Base-by-base conservation (phyloP, 257 asterid species). In the Scutellaria barbata region DNA sequence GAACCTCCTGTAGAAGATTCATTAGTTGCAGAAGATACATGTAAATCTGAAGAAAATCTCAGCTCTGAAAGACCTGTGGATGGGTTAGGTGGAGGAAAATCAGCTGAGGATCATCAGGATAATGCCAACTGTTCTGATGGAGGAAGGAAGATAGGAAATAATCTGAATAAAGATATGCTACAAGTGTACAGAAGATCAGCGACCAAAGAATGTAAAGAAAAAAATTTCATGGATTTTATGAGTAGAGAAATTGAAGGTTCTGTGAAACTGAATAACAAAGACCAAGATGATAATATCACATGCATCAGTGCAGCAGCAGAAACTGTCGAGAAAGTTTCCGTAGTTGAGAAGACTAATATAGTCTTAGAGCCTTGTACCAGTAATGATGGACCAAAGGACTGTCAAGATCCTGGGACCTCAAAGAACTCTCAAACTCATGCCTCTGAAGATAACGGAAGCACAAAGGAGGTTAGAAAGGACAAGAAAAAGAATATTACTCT, bases 141-240 rank as follows among this genome's bases (percentile, higher is more conserved):
- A 64, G 84, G 76, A 65, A 78, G 77, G 72, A 81, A 51, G 46
- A 14, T 63, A 43, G 79, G 77, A 66, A 46, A 76, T 75, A 81
- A 66, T 67, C 52, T 70, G 69, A 70, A 68, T 68, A 81, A 73
- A 71, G 88, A 83, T 18, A 79, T 69, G 63, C 63, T 85, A 48
- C 95, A 83, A 76, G 98, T 85, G 59, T 83, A 88, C 86, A 85
- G 69, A 85, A 83, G 93, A 81, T 84, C 93, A 43, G 78, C 63
- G 60, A 63, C 80, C 77, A 88, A 83, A 80, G 90, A 84, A 77
- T 73, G 77, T 77, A 84, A 75, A 75, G 93, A 84, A 59, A 84
- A 77, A 79, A 63, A 47, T 66, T 47, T 51, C 60, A n/a, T 65
- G 25, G 85, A 80, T 82, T 74, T 79, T 66, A 47, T 53, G 35